Evolutionary conservation across 2,329 filamentous ascomycete genomes (phyloP).

Genomic region (Phyllosticta citrichinensis): DNA sequence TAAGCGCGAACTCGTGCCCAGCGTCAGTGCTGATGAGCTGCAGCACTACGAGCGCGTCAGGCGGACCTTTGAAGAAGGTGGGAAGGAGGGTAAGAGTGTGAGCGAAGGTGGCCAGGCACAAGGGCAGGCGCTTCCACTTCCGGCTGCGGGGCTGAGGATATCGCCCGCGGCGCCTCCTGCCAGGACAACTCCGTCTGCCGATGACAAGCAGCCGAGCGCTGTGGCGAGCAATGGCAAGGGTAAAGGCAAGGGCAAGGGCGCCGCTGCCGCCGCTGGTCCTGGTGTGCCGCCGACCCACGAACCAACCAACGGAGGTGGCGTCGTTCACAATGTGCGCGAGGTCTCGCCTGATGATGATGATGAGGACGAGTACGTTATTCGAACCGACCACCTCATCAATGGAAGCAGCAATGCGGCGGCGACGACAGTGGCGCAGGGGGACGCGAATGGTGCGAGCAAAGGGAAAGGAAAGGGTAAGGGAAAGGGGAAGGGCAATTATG

Average conservation of each 20-base stretch:
- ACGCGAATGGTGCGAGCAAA: constrained; percentile 27
- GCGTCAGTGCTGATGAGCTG: constrained; percentile 84
- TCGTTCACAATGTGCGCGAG: neutral
- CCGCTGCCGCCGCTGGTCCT: neutral
- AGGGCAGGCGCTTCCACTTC: neutral
- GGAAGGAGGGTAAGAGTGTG: constrained; percentile 34
- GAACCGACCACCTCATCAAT: constrained; percentile 28
- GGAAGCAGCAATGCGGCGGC: constrained; percentile 18
- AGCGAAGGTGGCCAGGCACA: constrained; percentile 13
- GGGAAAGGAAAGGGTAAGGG: constrained; percentile 14
- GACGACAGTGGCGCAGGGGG: constrained; percentile 20
- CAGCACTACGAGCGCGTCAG: constrained; percentile 83
- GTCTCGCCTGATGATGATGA: constrained; percentile 15
- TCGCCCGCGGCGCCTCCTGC: neutral
- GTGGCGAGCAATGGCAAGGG: constrained; percentile 21
- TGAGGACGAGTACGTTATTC: constrained; percentile 32
- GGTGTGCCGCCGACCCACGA: neutral
- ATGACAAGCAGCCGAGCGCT: neutral
- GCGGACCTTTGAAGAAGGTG: constrained; percentile 64
- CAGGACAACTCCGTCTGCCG: neutral
- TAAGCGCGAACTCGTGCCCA: constrained; percentile 77
- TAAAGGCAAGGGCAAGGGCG: constrained; percentile 7
- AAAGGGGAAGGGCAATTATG: constrained; percentile 18
- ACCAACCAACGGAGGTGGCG: neutral
- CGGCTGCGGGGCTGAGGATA: neutral